These are phyloP conservation scores for Colletotrichum scovillei DNA, from an alignment of 2,329 filamentous ascomycete genomes.

Conservation along the genomic window DNA sequence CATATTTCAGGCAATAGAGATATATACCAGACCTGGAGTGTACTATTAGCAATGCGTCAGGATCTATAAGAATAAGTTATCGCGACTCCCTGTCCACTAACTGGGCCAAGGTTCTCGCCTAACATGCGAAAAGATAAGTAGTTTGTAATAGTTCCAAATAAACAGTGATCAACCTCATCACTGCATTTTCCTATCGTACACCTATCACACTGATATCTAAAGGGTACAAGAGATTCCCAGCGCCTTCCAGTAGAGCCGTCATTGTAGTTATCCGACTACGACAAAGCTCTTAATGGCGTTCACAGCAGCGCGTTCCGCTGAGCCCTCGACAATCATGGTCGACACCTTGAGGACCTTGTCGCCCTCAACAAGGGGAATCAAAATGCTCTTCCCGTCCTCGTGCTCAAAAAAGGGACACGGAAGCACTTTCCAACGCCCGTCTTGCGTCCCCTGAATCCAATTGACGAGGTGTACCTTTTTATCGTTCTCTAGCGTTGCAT, in stretches of 20 bases:
- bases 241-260: background rate
- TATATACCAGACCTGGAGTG: background rate
- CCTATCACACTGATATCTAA: background rate
- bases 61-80: too few species aligned
- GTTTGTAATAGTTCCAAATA: too few species aligned
- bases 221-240: background rate
- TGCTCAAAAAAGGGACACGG: conserved; percentile 3
- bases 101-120: too few species aligned
- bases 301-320: conserved; percentile 10
- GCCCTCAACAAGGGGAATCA: background rate
- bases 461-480: background rate
- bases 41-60: too few species aligned
- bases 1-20: background rate
- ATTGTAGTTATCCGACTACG: background rate
- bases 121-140: too few species aligned
- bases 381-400: conserved; percentile 12
- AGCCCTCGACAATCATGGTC: conserved; percentile 33
- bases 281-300: conserved; percentile 2
- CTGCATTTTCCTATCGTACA: background rate
- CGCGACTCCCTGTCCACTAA: too few species aligned
- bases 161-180: background rate
- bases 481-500: background rate
- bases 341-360: conserved; percentile 20
- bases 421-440: background rate
- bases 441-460: conserved; percentile 9